Evolutionary conservation across 352 stramenopile genomes (phyloP).

Genomic region (Globisporangium barbulae): DNA sequence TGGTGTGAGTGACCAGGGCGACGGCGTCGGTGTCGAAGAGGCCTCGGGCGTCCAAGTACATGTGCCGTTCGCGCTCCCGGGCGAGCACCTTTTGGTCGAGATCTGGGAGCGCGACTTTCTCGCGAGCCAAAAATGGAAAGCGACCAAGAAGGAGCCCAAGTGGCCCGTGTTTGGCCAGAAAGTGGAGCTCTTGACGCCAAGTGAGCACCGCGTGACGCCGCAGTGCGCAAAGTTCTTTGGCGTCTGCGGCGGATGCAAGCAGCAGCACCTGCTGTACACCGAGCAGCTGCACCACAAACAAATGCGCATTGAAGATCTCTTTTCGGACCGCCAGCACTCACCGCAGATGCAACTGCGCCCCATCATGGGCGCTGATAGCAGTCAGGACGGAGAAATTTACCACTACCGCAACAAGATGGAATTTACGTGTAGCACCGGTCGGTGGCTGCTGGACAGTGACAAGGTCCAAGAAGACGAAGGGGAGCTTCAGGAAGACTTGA

Average conservation of each 20-base stretch:
- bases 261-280: conserved; percentile 59
- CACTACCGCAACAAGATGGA: conserved; percentile 85
- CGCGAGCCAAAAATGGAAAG: conserved; percentile 20
- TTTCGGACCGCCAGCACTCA: conserved; percentile 25
- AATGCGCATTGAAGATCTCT: conserved; percentile 37
- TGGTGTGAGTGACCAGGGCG: conserved; percentile 39
- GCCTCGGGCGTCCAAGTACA: conserved; percentile 27
- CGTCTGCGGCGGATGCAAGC: conserved; percentile 61
- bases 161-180: conserved; percentile 42
- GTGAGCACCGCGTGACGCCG: conserved; percentile 32
- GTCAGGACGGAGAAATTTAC: conserved; percentile 19
- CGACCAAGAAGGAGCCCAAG: conserved; percentile 13
- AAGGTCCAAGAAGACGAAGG: conserved; percentile 15
- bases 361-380: conserved; percentile 33
- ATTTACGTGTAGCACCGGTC: conserved; percentile 76
- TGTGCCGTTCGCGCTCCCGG: conserved; percentile 53
- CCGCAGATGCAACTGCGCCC: conserved; percentile 30
- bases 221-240: conserved; percentile 60
- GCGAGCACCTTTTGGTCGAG: conserved; percentile 41
- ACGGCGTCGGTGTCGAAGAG: conserved; percentile 34
- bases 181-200: conserved; percentile 24
- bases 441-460: conserved; percentile 57
- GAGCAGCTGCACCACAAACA: conserved; percentile 69
- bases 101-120: conserved; percentile 53
- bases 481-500: background rate